Evolutionary conservation across 202 grass and related monocot genomes (phyloP).

Genomic region (Setaria viridis): DNA sequence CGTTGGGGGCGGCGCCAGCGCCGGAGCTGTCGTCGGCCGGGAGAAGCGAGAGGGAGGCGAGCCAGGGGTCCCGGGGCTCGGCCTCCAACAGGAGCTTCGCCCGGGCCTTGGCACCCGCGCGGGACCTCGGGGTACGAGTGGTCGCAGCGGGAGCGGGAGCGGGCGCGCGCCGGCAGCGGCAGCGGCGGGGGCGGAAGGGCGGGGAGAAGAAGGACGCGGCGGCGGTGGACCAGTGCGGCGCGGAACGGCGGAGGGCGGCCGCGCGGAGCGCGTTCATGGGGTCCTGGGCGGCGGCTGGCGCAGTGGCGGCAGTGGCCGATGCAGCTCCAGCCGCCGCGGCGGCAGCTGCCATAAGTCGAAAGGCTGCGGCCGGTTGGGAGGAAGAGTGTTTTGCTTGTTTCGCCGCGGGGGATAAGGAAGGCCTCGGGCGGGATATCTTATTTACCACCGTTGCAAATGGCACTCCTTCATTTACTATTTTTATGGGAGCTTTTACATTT

Average conservation of each 20-base stretch:
- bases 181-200: slow-evolving; percentile 47
- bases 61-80: slow-evolving; percentile 61
- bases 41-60: slow-evolving; percentile 65
- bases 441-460: too few relatives aligned
- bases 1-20: slow-evolving; percentile 29
- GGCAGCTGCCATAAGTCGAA: slow-evolving; percentile 58
- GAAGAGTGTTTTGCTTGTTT: slow-evolving; percentile 5
- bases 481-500: too few relatives aligned
- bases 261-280: slow-evolving; percentile 51
- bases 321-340: slow-evolving; percentile 38
- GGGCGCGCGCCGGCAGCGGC: slow-evolving; percentile 5
- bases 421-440: neutral
- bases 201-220: slow-evolving; percentile 51
- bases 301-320: slow-evolving; percentile 11
- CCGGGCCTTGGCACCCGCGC: slow-evolving; percentile 32
- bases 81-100: slow-evolving; percentile 47
- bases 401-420: slow-evolving; percentile 34
- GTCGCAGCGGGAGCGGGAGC: slow-evolving; percentile 18
- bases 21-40: slow-evolving; percentile 19
- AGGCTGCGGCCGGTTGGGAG: neutral
- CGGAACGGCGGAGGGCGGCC: slow-evolving; percentile 43
- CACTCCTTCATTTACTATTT: too few relatives aligned
- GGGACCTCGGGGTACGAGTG: slow-evolving; percentile 30
- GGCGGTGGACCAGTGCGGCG: slow-evolving; percentile 32
- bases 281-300: neutral